phyloP scores from a whole-genome alignment of 2,329 filamentous ascomycete species.

The Monilinia aucupariae region DNA sequence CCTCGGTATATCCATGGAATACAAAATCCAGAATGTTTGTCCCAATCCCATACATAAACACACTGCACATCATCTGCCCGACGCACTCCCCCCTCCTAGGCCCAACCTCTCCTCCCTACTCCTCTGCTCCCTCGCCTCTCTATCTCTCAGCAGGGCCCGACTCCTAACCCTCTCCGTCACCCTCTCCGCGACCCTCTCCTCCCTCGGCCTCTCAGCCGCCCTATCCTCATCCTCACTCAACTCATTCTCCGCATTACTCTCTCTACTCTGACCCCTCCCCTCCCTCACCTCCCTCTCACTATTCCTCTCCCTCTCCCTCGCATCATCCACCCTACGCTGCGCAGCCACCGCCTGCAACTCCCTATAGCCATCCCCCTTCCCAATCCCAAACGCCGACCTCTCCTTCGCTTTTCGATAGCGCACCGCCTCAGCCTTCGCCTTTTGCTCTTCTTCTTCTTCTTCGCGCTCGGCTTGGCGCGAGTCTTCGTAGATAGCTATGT shows the following conservation, averaged over 20 bases:
- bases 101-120: constrained; percentile 37
- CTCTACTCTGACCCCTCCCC: not conserved
- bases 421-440: not conserved
- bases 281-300: not conserved
- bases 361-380: not conserved
- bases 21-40: too few species aligned
- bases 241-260: constrained; percentile 4
- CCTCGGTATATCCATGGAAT: not conserved
- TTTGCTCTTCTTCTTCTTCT: constrained; percentile 20
- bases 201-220: constrained; percentile 15
- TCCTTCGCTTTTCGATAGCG: constrained; percentile 1
- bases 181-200: not conserved
- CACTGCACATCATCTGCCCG: not conserved
- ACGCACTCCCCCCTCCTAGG: constrained; percentile 22
- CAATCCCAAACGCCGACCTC: not conserved
- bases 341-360: constrained; percentile 11
- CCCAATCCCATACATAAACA: not conserved
- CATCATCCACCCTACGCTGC: constrained; percentile 18
- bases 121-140: constrained; percentile 29
- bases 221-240: constrained; percentile 18
- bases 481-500: constrained; percentile 66
- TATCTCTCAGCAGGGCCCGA: constrained; percentile 23
- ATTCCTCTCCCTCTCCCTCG: not conserved
- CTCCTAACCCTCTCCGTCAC: constrained; percentile 24
- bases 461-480: constrained; percentile 35